Evolutionary conservation across 2,329 filamentous ascomycete species (phyloP).

Genomic region (Harringtonia aguacate): DNA sequence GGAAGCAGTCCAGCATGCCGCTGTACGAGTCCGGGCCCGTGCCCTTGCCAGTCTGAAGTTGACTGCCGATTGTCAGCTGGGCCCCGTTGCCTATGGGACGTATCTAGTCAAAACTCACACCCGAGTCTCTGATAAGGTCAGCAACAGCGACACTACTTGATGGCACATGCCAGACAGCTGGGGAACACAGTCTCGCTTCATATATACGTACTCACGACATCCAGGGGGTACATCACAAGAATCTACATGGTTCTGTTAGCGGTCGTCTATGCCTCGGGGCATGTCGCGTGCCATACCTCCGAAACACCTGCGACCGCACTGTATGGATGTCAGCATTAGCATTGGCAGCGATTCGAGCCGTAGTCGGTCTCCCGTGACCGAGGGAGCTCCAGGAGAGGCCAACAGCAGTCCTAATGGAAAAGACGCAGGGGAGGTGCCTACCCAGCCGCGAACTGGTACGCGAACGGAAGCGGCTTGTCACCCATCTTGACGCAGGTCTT

Average conservation of each 20-base stretch:
- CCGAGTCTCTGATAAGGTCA: conserved; percentile 10
- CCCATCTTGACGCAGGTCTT: conserved; percentile 42
- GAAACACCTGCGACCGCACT: conserved; percentile 95
- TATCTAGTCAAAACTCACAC: conserved; percentile 10
- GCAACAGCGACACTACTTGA: too few species aligned
- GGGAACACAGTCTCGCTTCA: too few species aligned
- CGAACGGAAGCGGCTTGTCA: conserved; percentile 72
- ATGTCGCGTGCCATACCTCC: conserved; percentile 54
- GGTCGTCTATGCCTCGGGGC: too few species aligned
- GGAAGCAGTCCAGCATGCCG: conserved; percentile 97
- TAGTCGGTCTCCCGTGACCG: too few species aligned
- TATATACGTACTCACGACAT: conserved; percentile 80
- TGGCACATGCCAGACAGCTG: too few species aligned
- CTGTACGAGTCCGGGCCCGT: conserved; percentile 77
- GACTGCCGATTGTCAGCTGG: conserved; percentile 37
- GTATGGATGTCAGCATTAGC: conserved; percentile 6
- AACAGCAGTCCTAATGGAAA: not conserved
- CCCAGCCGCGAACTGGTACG: conserved; percentile 93
- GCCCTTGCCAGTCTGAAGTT: conserved; percentile 69
- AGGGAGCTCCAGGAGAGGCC: not conserved
- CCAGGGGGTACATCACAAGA: conserved; percentile 92
- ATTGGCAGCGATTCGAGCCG: too few species aligned
- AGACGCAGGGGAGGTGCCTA: conserved; percentile 14
- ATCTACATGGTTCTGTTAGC: conserved; percentile 44
- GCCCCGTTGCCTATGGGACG: not conserved